Evolutionary conservation across 1,284 basidiomycete genomes (phyloP).

Genomic region (Takashimella koratensis): DNA sequence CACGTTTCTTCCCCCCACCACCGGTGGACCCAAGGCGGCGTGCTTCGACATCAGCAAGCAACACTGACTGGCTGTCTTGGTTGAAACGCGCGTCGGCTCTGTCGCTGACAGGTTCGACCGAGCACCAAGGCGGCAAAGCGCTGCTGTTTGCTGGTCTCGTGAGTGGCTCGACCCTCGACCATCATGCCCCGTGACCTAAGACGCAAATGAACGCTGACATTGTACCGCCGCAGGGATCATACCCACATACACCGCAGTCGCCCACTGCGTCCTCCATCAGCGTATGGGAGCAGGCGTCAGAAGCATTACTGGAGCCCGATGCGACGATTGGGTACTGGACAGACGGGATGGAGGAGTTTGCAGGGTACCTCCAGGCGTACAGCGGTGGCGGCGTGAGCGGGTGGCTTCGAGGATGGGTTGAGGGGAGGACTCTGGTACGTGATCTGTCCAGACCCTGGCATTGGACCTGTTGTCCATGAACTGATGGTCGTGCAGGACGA

Average conservation of each 20-base stretch:
- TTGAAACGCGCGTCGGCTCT: constrained; percentile 24
- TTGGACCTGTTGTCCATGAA: not conserved
- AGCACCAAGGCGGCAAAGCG: constrained; percentile 22
- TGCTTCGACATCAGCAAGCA: constrained; percentile 29
- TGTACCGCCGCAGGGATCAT: constrained; percentile 36
- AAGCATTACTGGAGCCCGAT: constrained; percentile 42
- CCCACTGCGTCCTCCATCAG: constrained; percentile 41
- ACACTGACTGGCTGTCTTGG: constrained; percentile 42
- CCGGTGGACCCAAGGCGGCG: constrained; percentile 23
- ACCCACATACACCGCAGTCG: constrained; percentile 44
- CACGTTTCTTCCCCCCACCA: constrained; percentile 17
- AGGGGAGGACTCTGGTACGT: constrained; percentile 39
- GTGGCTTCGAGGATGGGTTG: constrained; percentile 47
- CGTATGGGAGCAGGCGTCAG: constrained; percentile 46
- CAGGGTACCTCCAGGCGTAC: constrained; percentile 22
- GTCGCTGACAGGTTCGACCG: constrained; percentile 8
- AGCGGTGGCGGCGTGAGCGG: constrained; percentile 31
- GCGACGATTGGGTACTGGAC: constrained; percentile 43
- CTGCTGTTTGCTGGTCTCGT: constrained; percentile 47
- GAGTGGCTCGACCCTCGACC: constrained; percentile 10
- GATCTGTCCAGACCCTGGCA: not conserved
- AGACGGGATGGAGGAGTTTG: constrained; percentile 40
- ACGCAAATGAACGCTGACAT: constrained; percentile 2
- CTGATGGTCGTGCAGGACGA: constrained; percentile 29
- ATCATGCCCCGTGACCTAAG: not conserved